These are phyloP conservation scores for Chlorella sp. DNA, from an alignment of 139 green algal species.

Conservation along the genomic window DNA sequence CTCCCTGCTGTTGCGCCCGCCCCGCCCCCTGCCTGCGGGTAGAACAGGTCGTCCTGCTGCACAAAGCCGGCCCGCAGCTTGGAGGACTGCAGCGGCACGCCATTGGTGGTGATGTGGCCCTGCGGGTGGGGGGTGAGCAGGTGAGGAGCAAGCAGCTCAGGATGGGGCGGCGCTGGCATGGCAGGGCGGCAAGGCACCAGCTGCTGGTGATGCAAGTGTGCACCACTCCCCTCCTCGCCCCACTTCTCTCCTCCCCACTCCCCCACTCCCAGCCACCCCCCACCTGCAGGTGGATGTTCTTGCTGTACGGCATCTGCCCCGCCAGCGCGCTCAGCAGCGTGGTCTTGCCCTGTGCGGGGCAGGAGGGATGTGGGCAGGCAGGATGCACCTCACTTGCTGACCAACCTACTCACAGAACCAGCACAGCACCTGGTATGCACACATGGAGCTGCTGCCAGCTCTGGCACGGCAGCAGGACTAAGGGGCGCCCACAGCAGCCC, in stretches of 20 bases:
- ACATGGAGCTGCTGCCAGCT: too few species aligned
- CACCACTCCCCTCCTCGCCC: too few species aligned
- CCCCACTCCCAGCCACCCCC: too few species aligned
- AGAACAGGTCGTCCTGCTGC: constrained; percentile 96
- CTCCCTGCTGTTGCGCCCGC: too few species aligned
- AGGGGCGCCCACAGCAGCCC: neutral
- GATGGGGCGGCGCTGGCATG: too few species aligned
- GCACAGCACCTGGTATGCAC: too few species aligned
- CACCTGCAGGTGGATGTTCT: constrained; percentile 51
- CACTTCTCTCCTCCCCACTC: too few species aligned
- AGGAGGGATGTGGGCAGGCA: neutral
- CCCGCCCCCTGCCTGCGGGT: constrained; percentile 59
- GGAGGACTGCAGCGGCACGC: constrained; percentile 14
- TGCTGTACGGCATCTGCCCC: constrained; percentile 67
- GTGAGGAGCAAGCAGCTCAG: too few species aligned
- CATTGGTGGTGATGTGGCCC: constrained; percentile 58
- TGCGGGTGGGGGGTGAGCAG: neutral
- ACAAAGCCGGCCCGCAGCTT: constrained; percentile 75
- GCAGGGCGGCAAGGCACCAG: too few species aligned
- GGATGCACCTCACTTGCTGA: neutral
- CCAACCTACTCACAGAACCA: too few species aligned
- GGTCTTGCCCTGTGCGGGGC: constrained; percentile 71
- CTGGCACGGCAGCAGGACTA: too few species aligned
- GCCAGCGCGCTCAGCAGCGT: constrained; percentile 82
- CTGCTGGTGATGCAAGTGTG: too few species aligned